These are phyloP conservation scores for Cystobasidium ongulense DNA, from an alignment of 768 basidiomycete species.

Conservation along the genomic window DNA sequence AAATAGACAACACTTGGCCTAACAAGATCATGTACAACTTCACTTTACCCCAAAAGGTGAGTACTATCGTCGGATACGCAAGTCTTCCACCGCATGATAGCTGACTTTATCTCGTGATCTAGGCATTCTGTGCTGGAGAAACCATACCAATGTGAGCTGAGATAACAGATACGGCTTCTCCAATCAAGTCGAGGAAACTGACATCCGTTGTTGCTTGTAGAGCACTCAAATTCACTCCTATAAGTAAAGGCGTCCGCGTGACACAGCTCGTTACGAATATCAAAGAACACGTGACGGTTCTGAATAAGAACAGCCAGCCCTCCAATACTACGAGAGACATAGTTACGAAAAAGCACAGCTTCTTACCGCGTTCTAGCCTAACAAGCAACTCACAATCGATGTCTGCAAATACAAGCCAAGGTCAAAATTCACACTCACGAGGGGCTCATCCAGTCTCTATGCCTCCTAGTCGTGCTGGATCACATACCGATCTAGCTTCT, in stretches of 20 bases:
- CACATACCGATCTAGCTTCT: not conserved
- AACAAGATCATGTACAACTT: conserved; percentile 81
- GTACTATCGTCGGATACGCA: not conserved
- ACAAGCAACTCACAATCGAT: not conserved
- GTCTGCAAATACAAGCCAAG: not conserved
- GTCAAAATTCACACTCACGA: not conserved
- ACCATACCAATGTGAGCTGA: conserved; percentile 58
- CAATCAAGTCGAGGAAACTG: not conserved
- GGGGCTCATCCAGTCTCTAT: not conserved
- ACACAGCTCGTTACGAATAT: conserved; percentile 60
- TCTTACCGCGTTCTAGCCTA: conserved; percentile 44
- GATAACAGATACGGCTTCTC: not conserved
- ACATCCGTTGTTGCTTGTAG: not conserved
- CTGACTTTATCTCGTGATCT: not conserved
- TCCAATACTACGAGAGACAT: conserved; percentile 61
- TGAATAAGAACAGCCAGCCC: conserved; percentile 45
- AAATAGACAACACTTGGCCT: conserved; percentile 95
- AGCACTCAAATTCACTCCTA: conserved; percentile 68
- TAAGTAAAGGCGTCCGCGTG: conserved; percentile 73
- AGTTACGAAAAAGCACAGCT: conserved; percentile 60
- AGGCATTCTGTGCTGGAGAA: conserved; percentile 84
- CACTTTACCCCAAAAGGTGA: conserved; percentile 74
- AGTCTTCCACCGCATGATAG: not conserved
- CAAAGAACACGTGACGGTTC: conserved; percentile 53
- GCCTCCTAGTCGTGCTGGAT: conserved; percentile 2